These are phyloP conservation scores for Aspergillus ibericus DNA, from an alignment of 2,329 filamentous ascomycete species.

Conservation along the genomic window DNA sequence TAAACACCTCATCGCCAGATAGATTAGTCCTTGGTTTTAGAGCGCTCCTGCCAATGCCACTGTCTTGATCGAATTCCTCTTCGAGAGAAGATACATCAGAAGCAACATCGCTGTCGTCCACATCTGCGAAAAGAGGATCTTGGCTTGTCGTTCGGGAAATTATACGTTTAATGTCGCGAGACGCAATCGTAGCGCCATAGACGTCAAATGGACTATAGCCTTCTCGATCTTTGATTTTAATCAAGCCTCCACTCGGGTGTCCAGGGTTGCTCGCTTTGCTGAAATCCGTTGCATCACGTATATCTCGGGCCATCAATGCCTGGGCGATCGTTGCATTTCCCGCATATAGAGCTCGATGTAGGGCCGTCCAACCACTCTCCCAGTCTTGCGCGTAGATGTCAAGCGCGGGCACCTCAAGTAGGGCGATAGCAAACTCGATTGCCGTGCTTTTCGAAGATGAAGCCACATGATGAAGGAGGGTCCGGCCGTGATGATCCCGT, in stretches of 20 bases:
- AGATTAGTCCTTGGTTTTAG: slow-evolving; percentile 43
- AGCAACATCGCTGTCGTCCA: slow-evolving; percentile 38
- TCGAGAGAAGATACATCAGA: slow-evolving; percentile 31
- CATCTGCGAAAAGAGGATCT: slow-evolving; percentile 46
- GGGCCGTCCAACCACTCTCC: slow-evolving; percentile 93
- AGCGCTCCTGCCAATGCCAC: slow-evolving; percentile 28
- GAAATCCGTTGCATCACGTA: slow-evolving; percentile 63
- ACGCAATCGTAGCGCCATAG: slow-evolving; percentile 81
- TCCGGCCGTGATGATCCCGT: slow-evolving; percentile 78
- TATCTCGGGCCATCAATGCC: slow-evolving; percentile 75
- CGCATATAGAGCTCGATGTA: slow-evolving; percentile 86
- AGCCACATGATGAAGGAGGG: slow-evolving; percentile 78
- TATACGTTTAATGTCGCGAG: slow-evolving; percentile 61
- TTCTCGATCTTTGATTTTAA: slow-evolving; percentile 94
- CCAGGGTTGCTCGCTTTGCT: slow-evolving; percentile 56
- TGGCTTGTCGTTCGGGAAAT: slow-evolving; percentile 34
- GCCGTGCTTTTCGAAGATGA: slow-evolving; percentile 71
- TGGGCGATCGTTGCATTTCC: slow-evolving; percentile 87
- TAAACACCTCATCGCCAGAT: slow-evolving; percentile 80
- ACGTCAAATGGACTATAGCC: slow-evolving; percentile 93
- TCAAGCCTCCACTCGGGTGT: slow-evolving; percentile 69
- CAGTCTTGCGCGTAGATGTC: slow-evolving; percentile 85
- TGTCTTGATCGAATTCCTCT: slow-evolving; percentile 53
- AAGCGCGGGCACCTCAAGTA: slow-evolving; percentile 77
- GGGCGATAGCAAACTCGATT: slow-evolving; percentile 70